A percentile compares a stretch with the other conserved stretches of the same genome.
Evolutionary conservation across 345 rosid genomes (phyloP).

Genomic region (Populus nigra): DNA sequence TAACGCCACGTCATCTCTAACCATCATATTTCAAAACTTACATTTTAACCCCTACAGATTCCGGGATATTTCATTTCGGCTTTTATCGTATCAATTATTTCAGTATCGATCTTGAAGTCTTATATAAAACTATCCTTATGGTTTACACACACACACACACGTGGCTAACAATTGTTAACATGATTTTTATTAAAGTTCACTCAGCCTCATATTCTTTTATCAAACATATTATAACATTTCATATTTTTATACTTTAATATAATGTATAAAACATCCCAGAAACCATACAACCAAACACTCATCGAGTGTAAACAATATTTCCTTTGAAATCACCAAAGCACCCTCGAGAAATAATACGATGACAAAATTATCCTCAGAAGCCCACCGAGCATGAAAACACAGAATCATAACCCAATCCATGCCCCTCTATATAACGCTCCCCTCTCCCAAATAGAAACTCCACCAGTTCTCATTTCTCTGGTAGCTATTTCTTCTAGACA

Average conservation of each 20-base stretch:
- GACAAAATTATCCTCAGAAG: background rate
- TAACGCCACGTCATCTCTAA: background rate
- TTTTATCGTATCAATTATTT: no score
- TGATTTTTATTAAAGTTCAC: no score
- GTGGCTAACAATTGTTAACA: no score
- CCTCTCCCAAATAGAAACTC: background rate
- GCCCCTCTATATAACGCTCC: conserved; percentile 18
- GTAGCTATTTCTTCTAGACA: background rate
- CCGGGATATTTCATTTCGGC: background rate
- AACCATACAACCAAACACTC: no score
- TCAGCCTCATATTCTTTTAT: no score
- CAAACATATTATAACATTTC: no score
- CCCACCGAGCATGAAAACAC: background rate
- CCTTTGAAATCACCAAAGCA: background rate
- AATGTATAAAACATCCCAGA: no score
- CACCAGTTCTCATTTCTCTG: background rate
- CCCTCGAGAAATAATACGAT: background rate
- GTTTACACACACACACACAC: no score
- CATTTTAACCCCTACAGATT: background rate
- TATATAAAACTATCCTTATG: no score
- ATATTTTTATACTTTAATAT: no score
- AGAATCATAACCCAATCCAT: background rate
- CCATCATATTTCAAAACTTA: background rate
- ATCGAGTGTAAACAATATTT: background rate
- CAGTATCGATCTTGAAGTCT: background rate